Evolutionary conservation across 2,329 filamentous ascomycete species (phyloP).

Genomic region (Aspergillus terreus): DNA sequence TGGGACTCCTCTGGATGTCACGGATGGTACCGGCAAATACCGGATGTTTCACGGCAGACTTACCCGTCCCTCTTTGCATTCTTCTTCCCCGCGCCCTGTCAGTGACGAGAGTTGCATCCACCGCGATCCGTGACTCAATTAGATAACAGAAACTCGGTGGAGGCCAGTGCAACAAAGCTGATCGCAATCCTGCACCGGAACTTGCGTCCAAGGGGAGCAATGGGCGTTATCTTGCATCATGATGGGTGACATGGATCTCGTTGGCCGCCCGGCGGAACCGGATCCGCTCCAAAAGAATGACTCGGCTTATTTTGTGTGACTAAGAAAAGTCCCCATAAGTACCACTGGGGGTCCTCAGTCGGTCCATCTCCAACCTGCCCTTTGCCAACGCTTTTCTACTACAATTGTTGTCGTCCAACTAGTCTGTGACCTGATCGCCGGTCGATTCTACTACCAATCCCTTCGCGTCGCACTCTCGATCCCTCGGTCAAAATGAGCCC

Average conservation of each 20-base stretch:
- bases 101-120: constrained; percentile 17
- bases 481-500: constrained; percentile 24
- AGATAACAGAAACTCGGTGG: constrained; percentile 20
- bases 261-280: constrained; percentile 13
- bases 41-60: background rate
- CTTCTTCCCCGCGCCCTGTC: constrained; percentile 20
- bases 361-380: background rate
- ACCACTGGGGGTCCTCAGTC: too few species aligned
- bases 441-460: background rate
- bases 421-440: background rate
- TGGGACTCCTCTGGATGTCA: background rate
- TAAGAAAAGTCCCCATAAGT: background rate
- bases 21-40: background rate
- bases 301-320: constrained; percentile 7
- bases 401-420: background rate
- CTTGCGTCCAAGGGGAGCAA: background rate
- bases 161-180: background rate
- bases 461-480: background rate
- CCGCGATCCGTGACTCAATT: constrained; percentile 9
- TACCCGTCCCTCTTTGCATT: background rate
- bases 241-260: background rate
- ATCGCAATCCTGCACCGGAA: background rate
- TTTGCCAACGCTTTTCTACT: background rate
- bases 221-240: background rate
- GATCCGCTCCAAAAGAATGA: constrained; percentile 13